Base-by-base conservation (phyloP, 2,329 filamentous ascomycete genomes). In the Raffaelea ambrosiae region DNA sequence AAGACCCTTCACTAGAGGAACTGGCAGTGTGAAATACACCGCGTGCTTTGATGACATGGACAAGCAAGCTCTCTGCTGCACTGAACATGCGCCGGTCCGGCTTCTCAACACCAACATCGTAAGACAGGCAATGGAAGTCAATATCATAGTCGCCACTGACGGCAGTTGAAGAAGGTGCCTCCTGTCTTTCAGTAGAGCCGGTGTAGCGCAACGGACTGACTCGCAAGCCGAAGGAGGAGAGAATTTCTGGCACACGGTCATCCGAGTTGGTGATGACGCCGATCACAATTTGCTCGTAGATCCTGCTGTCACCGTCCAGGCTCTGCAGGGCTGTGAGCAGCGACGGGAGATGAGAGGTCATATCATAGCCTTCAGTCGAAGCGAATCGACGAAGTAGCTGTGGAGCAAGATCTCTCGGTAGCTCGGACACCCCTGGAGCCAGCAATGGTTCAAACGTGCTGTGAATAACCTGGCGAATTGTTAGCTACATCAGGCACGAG, bases 221-320 rank as follows among this genome's bases (percentile, higher is more conserved):
- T 3, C 57, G 59, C 23, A 84, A 55, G 1, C 74, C 76, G 4
- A 83, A 61, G 0, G 75, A 76, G 1, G 67, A 61, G 4, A 84
- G 60, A 20, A 83, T 69, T 22, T 61, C 60, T 0, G 72, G 69
- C 0, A 82, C 74, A n/a, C 79, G 67, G 56, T 77, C 70, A 54
- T 84, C 80, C 0, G 79, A 83, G 57, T 84, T 84, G 11, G 78
- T 79, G 44, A 84, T 69, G 5, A 83, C 66, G 22, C 79, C 79
- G 5, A 80, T 63, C 2, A 78, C 62, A 4, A 72, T 31, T 7
- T 26, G 21, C 21, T 40, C 46, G 14, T 48, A 52, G 7, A 16
- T 3, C 18, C 35, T 19, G 7, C 8, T 5, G 18, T 19, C 3
- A 3, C n/a, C 23, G 16, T 22, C 5, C 9, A 13, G 22, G 14